These are phyloP conservation scores for Cardamine chenopodiifolia DNA, from an alignment of 345 rosid species.

Conservation along the genomic window DNA sequence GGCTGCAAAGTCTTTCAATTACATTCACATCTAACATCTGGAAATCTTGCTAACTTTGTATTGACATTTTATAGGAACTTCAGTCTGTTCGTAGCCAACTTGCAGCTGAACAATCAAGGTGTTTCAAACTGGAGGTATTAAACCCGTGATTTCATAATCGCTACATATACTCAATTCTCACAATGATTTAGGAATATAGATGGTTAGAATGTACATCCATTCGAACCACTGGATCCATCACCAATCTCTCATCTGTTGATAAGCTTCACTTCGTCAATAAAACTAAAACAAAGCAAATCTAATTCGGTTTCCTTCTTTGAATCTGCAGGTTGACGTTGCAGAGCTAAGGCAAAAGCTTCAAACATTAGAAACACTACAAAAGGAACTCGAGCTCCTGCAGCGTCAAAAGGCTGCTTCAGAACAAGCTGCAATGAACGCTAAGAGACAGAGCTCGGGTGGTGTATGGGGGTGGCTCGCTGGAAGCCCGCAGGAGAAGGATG, in stretches of 20 bases:
- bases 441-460: constrained; percentile 81
- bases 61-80: constrained; percentile 64
- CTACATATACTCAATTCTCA: not conserved
- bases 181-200: not conserved
- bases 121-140: constrained; percentile 94
- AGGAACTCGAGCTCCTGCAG: constrained; percentile 88
- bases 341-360: constrained; percentile 94
- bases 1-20: constrained; percentile 18
- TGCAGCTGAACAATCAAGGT: constrained; percentile 93
- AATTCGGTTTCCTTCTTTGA: constrained; percentile 3
- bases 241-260: constrained; percentile 9
- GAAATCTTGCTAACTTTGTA: not conserved
- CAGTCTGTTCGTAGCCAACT: constrained; percentile 96
- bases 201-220: constrained; percentile 1
- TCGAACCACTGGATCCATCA: not conserved
- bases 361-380: constrained; percentile 76
- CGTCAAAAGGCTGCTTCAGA: constrained; percentile 97
- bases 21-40: not conserved
- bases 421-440: constrained; percentile 77
- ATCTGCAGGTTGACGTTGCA: constrained; percentile 89
- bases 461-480: constrained; percentile 99
- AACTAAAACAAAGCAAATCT: not conserved
- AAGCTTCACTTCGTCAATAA: not conserved
- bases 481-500: constrained; percentile 52
- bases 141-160: not conserved